Percentiles rank a stretch among this genome's conserved stretches.
phyloP scores from a whole-genome alignment of 768 basidiomycete genomes.

The Crassisporium funariophilum region DNA sequence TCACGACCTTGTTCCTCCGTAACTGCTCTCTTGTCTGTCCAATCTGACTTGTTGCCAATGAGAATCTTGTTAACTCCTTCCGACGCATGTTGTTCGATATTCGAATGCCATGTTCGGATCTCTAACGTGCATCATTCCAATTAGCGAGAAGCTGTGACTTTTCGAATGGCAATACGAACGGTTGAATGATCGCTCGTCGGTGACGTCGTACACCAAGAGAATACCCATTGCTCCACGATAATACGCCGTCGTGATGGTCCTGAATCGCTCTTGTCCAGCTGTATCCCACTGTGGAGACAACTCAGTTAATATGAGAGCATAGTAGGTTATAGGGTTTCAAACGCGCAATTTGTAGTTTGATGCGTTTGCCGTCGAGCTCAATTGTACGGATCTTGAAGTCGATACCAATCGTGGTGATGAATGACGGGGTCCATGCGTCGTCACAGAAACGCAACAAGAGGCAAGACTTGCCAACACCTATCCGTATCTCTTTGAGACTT shows the following conservation, averaged over 20 bases:
- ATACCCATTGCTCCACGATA: conserved; percentile 99
- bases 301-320: not conserved
- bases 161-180: conserved; percentile 64
- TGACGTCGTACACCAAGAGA: conserved; percentile 97
- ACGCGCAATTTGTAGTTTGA: conserved; percentile 98
- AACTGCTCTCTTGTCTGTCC: conserved; percentile 94
- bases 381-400: conserved; percentile 99
- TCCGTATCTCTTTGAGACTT: no score
- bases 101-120: conserved; percentile 97
- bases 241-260: conserved; percentile 98
- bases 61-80: conserved; percentile 99
- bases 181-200: conserved; percentile 92
- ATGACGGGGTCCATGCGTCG: conserved; percentile 98
- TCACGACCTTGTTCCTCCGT: conserved; percentile 90
- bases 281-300: conserved; percentile 88
- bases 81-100: conserved; percentile 98
- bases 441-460: conserved; percentile 97
- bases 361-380: conserved; percentile 95
- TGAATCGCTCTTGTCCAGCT: conserved; percentile 97
- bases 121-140: conserved; percentile 48
- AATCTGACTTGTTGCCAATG: conserved; percentile 98
- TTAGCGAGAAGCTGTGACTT: no score
- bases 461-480: conserved; percentile 96
- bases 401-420: conserved; percentile 99
- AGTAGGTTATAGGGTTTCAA: not conserved